Conservation (phyloP, 805 yeast genomes). For the Wickerhamiella allomyrinae region DNA sequence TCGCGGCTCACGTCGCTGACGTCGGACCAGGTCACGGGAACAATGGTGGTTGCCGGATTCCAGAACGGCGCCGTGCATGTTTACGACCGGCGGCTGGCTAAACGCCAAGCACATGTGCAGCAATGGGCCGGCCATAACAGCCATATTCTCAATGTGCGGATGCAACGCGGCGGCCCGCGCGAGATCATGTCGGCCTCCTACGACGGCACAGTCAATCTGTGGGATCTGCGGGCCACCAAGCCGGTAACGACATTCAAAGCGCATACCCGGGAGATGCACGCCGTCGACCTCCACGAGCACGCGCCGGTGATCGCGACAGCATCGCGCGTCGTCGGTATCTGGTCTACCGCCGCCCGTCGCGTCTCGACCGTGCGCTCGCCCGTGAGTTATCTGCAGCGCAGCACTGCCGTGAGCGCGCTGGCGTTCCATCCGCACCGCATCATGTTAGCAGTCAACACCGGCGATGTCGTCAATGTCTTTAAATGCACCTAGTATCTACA, state of each 20-base stretch:
- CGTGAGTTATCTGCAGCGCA: conserved; percentile 21
- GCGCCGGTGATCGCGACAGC: conserved; percentile 92
- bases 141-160: conserved; percentile 64
- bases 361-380: conserved; percentile 39
- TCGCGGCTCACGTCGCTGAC: conserved; percentile 80
- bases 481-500: conserved; percentile 2
- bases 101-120: conserved; percentile 73
- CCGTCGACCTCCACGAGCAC: conserved; percentile 82
- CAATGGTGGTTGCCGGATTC: conserved; percentile 80
- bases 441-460: conserved; percentile 70
- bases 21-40: conserved; percentile 91
- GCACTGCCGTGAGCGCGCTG: conserved; percentile 45
- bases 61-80: conserved; percentile 81
- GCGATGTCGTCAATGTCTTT: conserved; percentile 8
- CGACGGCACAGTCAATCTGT: conserved; percentile 69
- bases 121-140: conserved; percentile 51
- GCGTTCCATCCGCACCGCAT: conserved; percentile 87
- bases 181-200: conserved; percentile 69
- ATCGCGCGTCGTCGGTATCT: conserved; percentile 58
- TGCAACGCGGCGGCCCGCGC: conserved; percentile 94
- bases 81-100: conserved; percentile 76
- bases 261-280: conserved; percentile 39
- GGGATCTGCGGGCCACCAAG: conserved; percentile 67
- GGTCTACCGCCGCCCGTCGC: conserved; percentile 74
- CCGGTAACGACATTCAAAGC: conserved; percentile 59